Base-by-base conservation (phyloP, 331 rosid genomes). In the Malus hybrid region DNA sequence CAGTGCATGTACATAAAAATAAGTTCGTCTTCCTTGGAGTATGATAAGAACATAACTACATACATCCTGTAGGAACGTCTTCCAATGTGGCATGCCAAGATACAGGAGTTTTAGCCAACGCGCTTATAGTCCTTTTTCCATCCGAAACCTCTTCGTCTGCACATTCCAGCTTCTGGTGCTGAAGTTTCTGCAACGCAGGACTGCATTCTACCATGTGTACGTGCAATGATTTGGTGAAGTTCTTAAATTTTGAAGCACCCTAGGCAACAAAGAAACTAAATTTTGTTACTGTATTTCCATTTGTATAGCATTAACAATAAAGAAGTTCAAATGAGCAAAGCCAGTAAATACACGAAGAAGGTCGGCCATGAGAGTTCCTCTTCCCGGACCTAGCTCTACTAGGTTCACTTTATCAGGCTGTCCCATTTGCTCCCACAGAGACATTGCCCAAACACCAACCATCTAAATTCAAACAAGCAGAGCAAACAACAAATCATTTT, bases 401-500 rank as follows among this genome's bases (percentile, higher is more conserved):
- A 95, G 74, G 86, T 90, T 90, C 61, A 95, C 82, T 57, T 75
- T 84, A 26, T 66, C 74, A 0, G 97, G 99, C 72, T 82, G 97
- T 28, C 96, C 97, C 97, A 95, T 90, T 90, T 95, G 99, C 92
- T 92, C 93, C 99, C 99, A 95, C 11, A 95, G 72, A 82, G 93
- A 92, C 96, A 95, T 86, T 75, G 89, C 96, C 99, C 99, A 95
- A n/a, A 95, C 93, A 75, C 97, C 97, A 80, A 92, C 76, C 93
- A 95, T 90, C 97, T 95, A 79, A 71, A 50, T 50, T 79, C 18
- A 65, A 67, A 83, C 22, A 63, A 69, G 77, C 76, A 82, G 64
- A 66, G 69, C 70, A 55, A 48, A 75, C 57, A 42, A 83, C 66
- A 72, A 16, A 77, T 75, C 71, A 34, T 55, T 80, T 63, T 60